Base-by-base conservation (phyloP, 228 moss, liverwort and hornwort species). In the Sphagnum magellanicum region DNA sequence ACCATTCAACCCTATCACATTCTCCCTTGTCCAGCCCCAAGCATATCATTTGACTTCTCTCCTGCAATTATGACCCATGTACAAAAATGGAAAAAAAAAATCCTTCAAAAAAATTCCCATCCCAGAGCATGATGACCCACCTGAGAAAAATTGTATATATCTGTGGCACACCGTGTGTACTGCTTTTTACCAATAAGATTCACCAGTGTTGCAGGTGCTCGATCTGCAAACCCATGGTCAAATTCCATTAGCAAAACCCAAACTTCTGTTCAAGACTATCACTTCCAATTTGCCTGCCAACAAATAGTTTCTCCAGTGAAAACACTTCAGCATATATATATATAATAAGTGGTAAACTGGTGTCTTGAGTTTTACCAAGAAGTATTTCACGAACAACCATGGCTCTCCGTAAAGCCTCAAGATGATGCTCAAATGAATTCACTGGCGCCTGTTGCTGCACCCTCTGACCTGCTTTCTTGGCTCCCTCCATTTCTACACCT, bases 141-240 rank as follows among this genome's bases (percentile, higher is more conserved):
- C 82, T 86, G 86, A 13, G 82, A 75, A 79, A 88, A 88, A 71
- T 82, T 81, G 63, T 82, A 88, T 16, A 88, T 82, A 64, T 88
- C 88, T 63, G 79, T 82, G 6, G 79, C 84, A 76, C 84, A 88
- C 66, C 85, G 79, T 52, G 79, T 69, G 50, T 88, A 88, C 63
- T 88, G 85, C 60, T 76, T 79, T 72, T 79, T 78, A 62, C 85
- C 88, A 60, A 88, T 80, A 11, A 88, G 74, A 74, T 68, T 79
- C 55, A 88, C 88, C 67, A 88, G 68, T 50, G 88, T 77, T 12
- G 82, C 68, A 16, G 88, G 84, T 55, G 82, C 82, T 77, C 79
- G 82, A 63, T 86, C 86, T 86, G 79, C 73, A 79, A 66, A 55
- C 55, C 55, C 55, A 55, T 12, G 9, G 12, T 3, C 8, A 55